Evolutionary conservation across 208 protist genomes (phyloP).

Genomic region (Sergeia podlipaevii): DNA sequence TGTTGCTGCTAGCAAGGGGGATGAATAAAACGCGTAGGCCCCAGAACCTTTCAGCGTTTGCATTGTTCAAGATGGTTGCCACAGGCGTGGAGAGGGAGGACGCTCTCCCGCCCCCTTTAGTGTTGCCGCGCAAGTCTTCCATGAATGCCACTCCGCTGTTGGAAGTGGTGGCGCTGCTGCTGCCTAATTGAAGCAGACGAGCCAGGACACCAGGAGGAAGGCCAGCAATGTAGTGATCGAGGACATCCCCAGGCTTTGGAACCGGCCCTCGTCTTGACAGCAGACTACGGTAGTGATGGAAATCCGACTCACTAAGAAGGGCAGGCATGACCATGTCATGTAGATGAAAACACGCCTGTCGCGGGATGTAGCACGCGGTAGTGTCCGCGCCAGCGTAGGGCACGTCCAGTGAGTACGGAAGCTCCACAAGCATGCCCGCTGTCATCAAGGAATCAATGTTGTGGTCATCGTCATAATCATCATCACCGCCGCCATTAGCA

Average conservation of each 20-base stretch:
- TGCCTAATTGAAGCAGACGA: conserved; percentile 1
- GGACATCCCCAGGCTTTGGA: conserved; percentile 2
- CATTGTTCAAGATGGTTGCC: too few relatives aligned
- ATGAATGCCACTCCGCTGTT: too few relatives aligned
- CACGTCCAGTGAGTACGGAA: conserved; percentile 3
- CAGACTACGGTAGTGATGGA: conserved; percentile 2
- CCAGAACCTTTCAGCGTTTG: too few relatives aligned
- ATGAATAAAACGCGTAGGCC: conserved; percentile 8
- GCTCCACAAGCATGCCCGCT: conserved; percentile 8
- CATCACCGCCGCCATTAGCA: too few relatives aligned
- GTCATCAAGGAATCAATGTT: not conserved
- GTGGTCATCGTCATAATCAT: not conserved
- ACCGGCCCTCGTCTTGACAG: conserved; percentile 1
- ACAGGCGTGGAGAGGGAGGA: too few relatives aligned
- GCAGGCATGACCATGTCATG: not conserved
- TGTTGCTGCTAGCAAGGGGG: too few relatives aligned
- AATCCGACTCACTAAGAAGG: conserved; percentile 2
- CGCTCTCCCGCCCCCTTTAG: too few relatives aligned
- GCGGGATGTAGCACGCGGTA: conserved; percentile 10
- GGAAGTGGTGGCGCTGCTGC: not conserved
- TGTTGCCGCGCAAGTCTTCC: too few relatives aligned
- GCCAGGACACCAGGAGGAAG: conserved; percentile 4
- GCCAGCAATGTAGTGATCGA: conserved; percentile 7
- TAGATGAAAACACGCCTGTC: conserved; percentile 4
- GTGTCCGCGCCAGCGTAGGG: not conserved